A percentile compares a stretch with the other conserved stretches of the same genome.
These are phyloP conservation scores for Chloromonas sp. DNA, from an alignment of 163 green algal species.

Conservation along the genomic window DNA sequence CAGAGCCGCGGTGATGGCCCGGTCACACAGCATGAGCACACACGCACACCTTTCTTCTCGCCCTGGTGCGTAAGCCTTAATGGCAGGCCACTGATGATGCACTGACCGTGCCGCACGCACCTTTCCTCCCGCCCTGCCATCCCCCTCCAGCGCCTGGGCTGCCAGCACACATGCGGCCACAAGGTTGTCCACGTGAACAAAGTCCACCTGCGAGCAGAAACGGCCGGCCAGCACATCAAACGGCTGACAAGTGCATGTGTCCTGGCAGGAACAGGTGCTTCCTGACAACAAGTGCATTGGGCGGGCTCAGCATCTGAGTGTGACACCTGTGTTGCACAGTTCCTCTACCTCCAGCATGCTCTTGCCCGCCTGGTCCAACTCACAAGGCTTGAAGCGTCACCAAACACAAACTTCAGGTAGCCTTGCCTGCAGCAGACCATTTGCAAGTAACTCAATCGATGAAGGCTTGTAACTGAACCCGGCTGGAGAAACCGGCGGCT, in stretches of 20 bases:
- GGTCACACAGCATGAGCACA: background rate
- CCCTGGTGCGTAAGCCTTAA: background rate
- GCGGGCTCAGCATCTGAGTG: too few relatives aligned
- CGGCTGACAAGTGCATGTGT: too few relatives aligned
- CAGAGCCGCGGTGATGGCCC: too few relatives aligned
- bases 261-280: background rate
- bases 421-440: background rate
- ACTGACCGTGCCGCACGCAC: background rate
- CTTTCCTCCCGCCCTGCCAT: background rate
- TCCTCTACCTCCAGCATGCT: too few relatives aligned
- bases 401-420: constrained; percentile 14
- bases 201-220: constrained; percentile 5
- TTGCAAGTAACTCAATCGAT: background rate
- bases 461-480: background rate
- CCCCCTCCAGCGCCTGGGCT: background rate
- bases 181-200: constrained; percentile 27
- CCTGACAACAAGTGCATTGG: too few relatives aligned
- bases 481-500: background rate
- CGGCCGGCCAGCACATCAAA: too few relatives aligned
- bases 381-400: background rate
- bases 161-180: constrained; percentile 11
- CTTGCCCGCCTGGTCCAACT: too few relatives aligned
- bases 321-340: too few relatives aligned
- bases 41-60: background rate
- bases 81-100: background rate